phyloP scores from a whole-genome alignment of 192 early-diverging fungal genomes.

The Mortierella alpina region DNA sequence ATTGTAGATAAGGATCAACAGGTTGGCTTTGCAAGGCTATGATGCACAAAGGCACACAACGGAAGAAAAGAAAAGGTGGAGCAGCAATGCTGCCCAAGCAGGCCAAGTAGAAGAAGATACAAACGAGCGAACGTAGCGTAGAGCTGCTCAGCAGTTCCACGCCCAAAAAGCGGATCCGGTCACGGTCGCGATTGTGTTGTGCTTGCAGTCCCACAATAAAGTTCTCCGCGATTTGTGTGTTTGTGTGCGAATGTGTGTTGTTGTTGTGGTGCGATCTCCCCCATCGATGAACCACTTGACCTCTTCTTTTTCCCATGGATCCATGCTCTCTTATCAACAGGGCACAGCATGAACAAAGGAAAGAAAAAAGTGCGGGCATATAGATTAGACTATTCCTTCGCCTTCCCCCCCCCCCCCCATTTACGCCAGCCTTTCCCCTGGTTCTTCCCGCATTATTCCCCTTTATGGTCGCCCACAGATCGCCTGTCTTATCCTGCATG shows the following conservation, averaged over 20 bases:
- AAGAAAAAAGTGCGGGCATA: conserved; percentile 18
- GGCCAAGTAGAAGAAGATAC: too few species aligned
- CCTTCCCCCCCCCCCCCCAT: conserved; percentile 1
- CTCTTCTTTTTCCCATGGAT: conserved; percentile 20
- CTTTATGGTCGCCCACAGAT: neutral
- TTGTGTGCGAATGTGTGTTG: neutral
- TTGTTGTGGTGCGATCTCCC: conserved; percentile 3
- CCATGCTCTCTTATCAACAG: conserved; percentile 19
- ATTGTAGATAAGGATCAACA: too few species aligned
- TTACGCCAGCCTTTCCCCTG: conserved; percentile 4
- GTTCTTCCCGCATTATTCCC: neutral
- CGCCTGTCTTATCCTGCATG: neutral
- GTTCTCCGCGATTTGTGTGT: conserved; percentile 27
- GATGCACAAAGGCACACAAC: too few species aligned
- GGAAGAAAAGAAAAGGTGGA: too few species aligned
- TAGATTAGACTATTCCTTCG: neutral
- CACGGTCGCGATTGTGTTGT: neutral
- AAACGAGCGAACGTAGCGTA: too few species aligned
- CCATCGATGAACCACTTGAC: conserved; percentile 10
- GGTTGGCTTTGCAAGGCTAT: too few species aligned
- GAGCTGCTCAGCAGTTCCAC: too few species aligned
- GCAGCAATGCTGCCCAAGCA: too few species aligned
- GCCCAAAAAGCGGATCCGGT: too few species aligned
- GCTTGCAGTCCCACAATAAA: conserved; percentile 3
- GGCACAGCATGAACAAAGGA: neutral